Conservation (phyloP, 768 basidiomycete genomes). For the Suillus lakei region DNA sequence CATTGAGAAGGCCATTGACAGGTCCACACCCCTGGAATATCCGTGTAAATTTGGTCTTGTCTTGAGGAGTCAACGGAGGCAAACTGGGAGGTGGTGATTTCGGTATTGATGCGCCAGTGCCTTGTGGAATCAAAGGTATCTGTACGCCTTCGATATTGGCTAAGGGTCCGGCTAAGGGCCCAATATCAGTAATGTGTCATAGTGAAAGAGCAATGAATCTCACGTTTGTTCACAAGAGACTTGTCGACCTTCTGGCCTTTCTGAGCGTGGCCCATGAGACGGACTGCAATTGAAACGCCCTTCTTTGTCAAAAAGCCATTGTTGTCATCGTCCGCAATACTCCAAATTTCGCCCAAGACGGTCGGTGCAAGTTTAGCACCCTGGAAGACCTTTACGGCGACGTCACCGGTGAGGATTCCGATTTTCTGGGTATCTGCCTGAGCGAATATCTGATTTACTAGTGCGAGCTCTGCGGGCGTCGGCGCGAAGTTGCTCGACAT, state of each 20-base stretch:
- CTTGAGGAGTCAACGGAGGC: conserved; percentile 76
- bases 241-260: conserved; percentile 72
- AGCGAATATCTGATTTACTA: conserved; percentile 75
- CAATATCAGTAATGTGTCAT: conserved; percentile 17
- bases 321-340: conserved; percentile 89
- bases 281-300: conserved; percentile 85
- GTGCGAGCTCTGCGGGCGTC: conserved; percentile 52
- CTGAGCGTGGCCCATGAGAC: conserved; percentile 93
- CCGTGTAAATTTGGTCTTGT: conserved; percentile 82
- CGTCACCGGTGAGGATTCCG: conserved; percentile 87
- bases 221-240: conserved; percentile 73
- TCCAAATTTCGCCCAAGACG: conserved; percentile 92
- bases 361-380: conserved; percentile 80
- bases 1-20: conserved; percentile 75
- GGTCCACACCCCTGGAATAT: conserved; percentile 79
- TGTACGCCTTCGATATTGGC: conserved; percentile 77
- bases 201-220: conserved; percentile 33
- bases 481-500: conserved; percentile 53
- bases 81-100: conserved; percentile 63
- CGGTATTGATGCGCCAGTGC: conserved; percentile 58
- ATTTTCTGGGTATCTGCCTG: conserved; percentile 78
- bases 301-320: conserved; percentile 90
- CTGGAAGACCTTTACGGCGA: conserved; percentile 85
- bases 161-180: conserved; percentile 74
- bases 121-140: conserved; percentile 55